These are phyloP conservation scores for Dictyostelium intermedium DNA, from an alignment of 78 protist species.

Conservation along the genomic window DNA sequence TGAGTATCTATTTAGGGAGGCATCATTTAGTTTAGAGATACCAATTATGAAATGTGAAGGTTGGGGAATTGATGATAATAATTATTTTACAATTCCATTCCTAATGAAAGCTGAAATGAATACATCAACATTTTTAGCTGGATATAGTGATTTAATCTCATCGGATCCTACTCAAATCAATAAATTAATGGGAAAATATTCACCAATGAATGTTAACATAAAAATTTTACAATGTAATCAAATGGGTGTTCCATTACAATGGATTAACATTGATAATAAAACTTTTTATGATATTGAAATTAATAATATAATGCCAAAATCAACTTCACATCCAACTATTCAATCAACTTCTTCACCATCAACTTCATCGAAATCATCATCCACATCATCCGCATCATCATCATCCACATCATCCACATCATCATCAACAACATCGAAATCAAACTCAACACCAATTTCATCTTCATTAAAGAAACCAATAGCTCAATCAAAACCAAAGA, in stretches of 20 bases:
- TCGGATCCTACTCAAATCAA: not conserved
- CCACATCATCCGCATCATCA: not conserved
- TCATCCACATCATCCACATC: not conserved
- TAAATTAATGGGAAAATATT: conserved; percentile 6
- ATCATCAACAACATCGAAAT: not conserved
- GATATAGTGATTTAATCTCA: not conserved
- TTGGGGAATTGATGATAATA: conserved; percentile 56
- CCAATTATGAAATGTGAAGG: conserved; percentile 73
- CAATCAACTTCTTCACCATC: not conserved
- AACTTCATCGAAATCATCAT: not conserved
- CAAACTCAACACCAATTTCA: not conserved
- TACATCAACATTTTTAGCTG: conserved; percentile 6
- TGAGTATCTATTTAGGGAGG: conserved; percentile 67
- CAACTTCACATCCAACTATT: not conserved
- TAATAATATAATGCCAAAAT: conserved; percentile 37
- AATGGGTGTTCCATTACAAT: conserved; percentile 23
- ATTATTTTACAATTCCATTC: conserved; percentile 61
- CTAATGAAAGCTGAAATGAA: conserved; percentile 52
- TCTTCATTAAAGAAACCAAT: not conserved
- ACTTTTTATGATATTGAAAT: conserved; percentile 32
- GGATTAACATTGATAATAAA: conserved; percentile 16
- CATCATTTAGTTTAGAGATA: conserved; percentile 47
- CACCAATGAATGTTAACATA: conserved; percentile 6
- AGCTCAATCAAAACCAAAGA: not conserved
- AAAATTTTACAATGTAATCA: conserved; percentile 39